Conservation (phyloP, 2,329 filamentous ascomycete genomes). For the Kalmusia sp. region DNA sequence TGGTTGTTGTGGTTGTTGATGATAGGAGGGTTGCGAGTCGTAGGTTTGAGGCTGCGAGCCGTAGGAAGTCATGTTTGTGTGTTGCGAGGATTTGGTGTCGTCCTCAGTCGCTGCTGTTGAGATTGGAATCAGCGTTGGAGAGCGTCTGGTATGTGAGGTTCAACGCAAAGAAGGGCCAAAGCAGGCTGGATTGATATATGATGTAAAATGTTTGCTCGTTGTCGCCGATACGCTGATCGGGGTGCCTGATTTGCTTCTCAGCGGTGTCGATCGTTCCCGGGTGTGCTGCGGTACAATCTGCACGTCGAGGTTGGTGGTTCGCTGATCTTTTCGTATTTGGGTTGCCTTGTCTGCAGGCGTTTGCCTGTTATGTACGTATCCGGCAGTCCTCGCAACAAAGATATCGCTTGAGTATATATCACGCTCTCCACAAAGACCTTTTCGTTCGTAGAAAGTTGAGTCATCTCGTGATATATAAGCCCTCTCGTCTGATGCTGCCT, state of each 20-base stretch:
- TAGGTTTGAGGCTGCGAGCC: background rate
- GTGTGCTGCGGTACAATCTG: background rate
- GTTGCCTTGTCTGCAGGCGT: background rate
- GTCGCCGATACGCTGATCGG: background rate
- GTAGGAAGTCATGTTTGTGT: background rate
- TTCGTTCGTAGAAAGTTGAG: background rate
- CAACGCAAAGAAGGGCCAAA: background rate
- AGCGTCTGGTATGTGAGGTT: background rate
- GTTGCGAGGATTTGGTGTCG: background rate
- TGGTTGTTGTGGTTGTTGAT: slow-evolving; percentile 37
- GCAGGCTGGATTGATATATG: slow-evolving; percentile 1
- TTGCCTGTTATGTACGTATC: background rate
- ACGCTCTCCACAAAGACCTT: background rate
- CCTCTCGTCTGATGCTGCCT: background rate
- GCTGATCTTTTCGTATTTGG: background rate
- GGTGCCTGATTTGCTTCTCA: background rate
- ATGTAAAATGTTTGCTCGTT: slow-evolving; percentile 4
- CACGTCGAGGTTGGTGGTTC: background rate
- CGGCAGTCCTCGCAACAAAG: too few relatives aligned
- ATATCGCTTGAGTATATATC: too few relatives aligned
- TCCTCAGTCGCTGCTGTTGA: background rate
- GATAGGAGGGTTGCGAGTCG: background rate
- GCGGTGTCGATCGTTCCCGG: background rate
- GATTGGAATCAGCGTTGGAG: background rate
- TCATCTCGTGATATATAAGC: background rate